Percentiles rank a stretch among this genome's conserved stretches.
Conservation (phyloP, 2,329 filamentous ascomycete genomes). For the Ophiocordyceps australis region DNA sequence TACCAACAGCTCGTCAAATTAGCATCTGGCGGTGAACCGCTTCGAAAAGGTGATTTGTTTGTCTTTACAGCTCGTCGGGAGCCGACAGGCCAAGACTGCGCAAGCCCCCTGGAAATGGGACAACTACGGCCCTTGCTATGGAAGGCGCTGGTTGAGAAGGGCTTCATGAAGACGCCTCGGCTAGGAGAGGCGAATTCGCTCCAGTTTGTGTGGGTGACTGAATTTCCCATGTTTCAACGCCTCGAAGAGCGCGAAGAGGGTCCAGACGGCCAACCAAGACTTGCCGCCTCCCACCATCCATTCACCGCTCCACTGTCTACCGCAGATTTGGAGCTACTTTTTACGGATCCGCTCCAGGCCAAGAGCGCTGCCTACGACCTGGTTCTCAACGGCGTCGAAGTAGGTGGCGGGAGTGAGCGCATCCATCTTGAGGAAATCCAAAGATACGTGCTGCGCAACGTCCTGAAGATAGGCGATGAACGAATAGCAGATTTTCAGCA, state of each 20-base stretch:
- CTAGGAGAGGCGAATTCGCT: conserved; percentile 22
- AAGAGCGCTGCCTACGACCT: conserved; percentile 88
- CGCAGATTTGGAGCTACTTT: conserved; percentile 56
- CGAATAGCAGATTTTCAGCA: conserved; percentile 72
- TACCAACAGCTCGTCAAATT: conserved; percentile 39
- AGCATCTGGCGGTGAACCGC: conserved; percentile 19
- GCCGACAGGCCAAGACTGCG: conserved; percentile 31
- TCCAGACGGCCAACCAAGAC: conserved; percentile 64
- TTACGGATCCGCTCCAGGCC: conserved; percentile 51
- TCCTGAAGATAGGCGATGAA: conserved; percentile 58
- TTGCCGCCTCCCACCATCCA: conserved; percentile 82
- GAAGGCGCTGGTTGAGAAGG: conserved; percentile 45
- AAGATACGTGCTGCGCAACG: conserved; percentile 65
- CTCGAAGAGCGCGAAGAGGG: conserved; percentile 45
- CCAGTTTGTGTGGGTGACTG: conserved; percentile 68
- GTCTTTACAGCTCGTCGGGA: conserved; percentile 63
- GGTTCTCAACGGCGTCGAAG: conserved; percentile 85
- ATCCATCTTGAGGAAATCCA: conserved; percentile 77
- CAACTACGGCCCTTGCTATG: conserved; percentile 55
- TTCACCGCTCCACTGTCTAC: conserved; percentile 73
- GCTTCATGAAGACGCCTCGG: conserved; percentile 27
- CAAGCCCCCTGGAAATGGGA: conserved; percentile 53
- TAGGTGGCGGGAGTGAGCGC: conserved; percentile 83
- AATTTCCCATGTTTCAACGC: conserved; percentile 86
- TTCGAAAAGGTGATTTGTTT: conserved; percentile 51